These are phyloP conservation scores for Arxiozyma telluris DNA, from an alignment of 1,139 yeast species.

Conservation along the genomic window DNA sequence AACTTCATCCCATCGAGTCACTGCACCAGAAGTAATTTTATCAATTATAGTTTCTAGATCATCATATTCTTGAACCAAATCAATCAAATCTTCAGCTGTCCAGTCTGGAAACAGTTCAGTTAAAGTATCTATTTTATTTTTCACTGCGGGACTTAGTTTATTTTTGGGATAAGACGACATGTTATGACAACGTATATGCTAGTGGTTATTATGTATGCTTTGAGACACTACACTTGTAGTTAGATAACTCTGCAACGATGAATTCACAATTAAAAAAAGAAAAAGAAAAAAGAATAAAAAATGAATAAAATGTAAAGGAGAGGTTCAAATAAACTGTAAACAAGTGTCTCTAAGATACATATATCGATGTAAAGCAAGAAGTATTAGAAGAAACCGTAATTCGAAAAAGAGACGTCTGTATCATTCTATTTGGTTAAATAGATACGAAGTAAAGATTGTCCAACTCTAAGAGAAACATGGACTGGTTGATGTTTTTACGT, in stretches of 20 bases:
- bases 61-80: constrained; percentile 66
- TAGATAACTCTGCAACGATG: background rate
- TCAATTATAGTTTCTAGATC: constrained; percentile 76
- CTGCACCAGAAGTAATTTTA: constrained; percentile 75
- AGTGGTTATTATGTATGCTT: background rate
- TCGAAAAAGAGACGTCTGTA: too few relatives aligned
- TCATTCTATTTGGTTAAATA: too few relatives aligned
- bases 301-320: too few relatives aligned
- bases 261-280: background rate
- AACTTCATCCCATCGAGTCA: constrained; percentile 54
- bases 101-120: constrained; percentile 91
- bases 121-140: constrained; percentile 49
- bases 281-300: too few relatives aligned
- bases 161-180: constrained; percentile 1
- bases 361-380: too few relatives aligned
- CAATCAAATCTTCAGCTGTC: constrained; percentile 75
- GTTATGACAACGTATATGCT: background rate
- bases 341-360: background rate
- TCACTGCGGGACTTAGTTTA: constrained; percentile 36
- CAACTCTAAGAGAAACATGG: too few relatives aligned
- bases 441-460: too few relatives aligned
- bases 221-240: background rate
- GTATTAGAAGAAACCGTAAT: too few relatives aligned
- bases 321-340: too few relatives aligned
- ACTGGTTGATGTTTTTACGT: background rate